Percentiles rank a stretch among this genome's conserved stretches.
These are phyloP conservation scores for Aspergillus egyptiacus DNA, from an alignment of 495 filamentous ascomycete genomes.

Conservation along the genomic window DNA sequence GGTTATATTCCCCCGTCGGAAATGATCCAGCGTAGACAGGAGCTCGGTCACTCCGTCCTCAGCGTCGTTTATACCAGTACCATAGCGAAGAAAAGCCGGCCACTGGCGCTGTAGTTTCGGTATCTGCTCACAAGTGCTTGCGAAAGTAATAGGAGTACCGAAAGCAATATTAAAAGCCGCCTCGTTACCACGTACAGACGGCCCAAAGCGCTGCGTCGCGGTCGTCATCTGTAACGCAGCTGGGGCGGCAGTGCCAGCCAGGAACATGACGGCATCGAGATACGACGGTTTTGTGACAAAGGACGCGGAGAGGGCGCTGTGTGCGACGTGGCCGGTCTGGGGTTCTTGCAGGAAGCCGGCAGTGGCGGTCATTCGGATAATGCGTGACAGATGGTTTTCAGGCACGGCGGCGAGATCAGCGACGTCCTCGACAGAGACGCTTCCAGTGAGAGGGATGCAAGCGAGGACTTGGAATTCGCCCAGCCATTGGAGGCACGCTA, in stretches of 20 bases:
- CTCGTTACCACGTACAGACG: slow-evolving; percentile 4
- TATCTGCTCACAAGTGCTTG: slow-evolving; percentile 15
- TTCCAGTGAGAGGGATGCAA: slow-evolving; percentile 31
- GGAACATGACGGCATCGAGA: slow-evolving; percentile 36
- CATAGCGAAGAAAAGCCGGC: slow-evolving; percentile 24
- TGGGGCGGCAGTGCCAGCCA: slow-evolving; percentile 26
- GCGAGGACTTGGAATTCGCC: slow-evolving; percentile 40
- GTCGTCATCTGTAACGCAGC: slow-evolving; percentile 32
- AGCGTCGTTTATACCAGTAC: slow-evolving; percentile 12
- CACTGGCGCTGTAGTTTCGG: slow-evolving; percentile 28
- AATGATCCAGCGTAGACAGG: slow-evolving; percentile 19
- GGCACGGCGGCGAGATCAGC: slow-evolving; percentile 31
- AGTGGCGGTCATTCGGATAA: slow-evolving; percentile 33
- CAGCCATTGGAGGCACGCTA: slow-evolving; percentile 39
- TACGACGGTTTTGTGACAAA: slow-evolving; percentile 30
- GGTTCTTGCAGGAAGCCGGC: slow-evolving; percentile 36
- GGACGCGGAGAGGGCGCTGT: slow-evolving; percentile 30
- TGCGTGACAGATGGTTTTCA: slow-evolving; percentile 27
- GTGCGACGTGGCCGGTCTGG: slow-evolving; percentile 27
- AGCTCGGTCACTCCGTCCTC: slow-evolving; percentile 21
- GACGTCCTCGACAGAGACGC: slow-evolving; percentile 31
- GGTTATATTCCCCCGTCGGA: slow-evolving; percentile 14
- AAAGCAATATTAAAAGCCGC: slow-evolving; percentile 22
- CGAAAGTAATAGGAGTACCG: slow-evolving; percentile 10
- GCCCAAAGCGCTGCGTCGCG: slow-evolving; percentile 24